Evolutionary conservation across 1,284 basidiomycete genomes (phyloP).

Genomic region (Ceratobasidium sp.): DNA sequence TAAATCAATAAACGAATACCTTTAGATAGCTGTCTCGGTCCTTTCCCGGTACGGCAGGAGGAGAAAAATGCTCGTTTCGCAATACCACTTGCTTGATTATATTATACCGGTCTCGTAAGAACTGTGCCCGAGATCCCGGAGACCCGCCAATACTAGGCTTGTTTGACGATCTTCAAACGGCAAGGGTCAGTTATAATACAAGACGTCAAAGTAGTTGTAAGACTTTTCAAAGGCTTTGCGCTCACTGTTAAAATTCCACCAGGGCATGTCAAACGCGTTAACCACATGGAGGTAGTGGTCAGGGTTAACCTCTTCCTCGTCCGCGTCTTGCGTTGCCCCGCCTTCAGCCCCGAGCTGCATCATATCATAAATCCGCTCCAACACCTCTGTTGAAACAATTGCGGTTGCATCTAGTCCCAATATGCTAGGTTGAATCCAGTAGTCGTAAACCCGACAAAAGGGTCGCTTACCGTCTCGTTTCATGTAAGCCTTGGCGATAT

Average conservation of each 20-base stretch:
- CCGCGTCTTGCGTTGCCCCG: slow-evolving; percentile 59
- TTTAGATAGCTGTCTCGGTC: slow-evolving; percentile 89
- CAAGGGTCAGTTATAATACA: slow-evolving; percentile 48
- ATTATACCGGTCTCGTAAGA: slow-evolving; percentile 84
- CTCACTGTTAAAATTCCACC: slow-evolving; percentile 89
- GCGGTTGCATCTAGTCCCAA: slow-evolving; percentile 49
- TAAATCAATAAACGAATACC: slow-evolving; percentile 58
- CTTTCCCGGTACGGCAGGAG: slow-evolving; percentile 88
- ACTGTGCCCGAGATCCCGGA: slow-evolving; percentile 80
- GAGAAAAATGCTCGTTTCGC: slow-evolving; percentile 95
- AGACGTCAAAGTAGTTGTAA: slow-evolving; percentile 49
- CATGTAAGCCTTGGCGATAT: slow-evolving; percentile 89
- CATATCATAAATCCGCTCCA: slow-evolving; percentile 84
- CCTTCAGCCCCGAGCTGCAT: slow-evolving; percentile 77
- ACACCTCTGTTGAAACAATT: slow-evolving; percentile 71
- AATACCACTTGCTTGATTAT: slow-evolving; percentile 91
- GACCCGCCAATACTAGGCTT: slow-evolving; percentile 79
- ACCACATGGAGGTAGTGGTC: slow-evolving; percentile 88
- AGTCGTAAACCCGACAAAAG: slow-evolving; percentile 48
- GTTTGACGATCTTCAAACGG: slow-evolving; percentile 59
- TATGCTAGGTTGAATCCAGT: slow-evolving; percentile 50
- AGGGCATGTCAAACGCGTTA: slow-evolving; percentile 94
- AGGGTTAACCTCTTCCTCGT: slow-evolving; percentile 77
- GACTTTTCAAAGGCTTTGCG: slow-evolving; percentile 88
- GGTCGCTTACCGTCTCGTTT: slow-evolving; percentile 85